A percentile compares a stretch with the other conserved stretches of the same genome.
phyloP scores from a whole-genome alignment of 768 basidiomycete species.

The Agrocybe pediades region DNA sequence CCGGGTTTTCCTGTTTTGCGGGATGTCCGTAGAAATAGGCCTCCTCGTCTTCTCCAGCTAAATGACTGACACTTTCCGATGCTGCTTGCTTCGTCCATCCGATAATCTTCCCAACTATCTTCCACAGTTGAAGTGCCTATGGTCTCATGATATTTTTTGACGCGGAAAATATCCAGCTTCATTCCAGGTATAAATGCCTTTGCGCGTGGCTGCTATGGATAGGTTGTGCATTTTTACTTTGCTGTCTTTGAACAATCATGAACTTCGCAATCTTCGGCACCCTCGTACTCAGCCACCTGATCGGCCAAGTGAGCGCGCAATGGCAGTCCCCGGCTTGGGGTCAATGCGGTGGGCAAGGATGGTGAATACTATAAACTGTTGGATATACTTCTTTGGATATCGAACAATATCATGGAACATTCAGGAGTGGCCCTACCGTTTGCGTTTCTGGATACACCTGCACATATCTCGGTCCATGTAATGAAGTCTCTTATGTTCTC shows the following conservation, averaged over 20 bases:
- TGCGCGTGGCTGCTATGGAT: neutral
- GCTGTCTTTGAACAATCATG: neutral
- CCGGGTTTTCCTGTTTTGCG: too few species aligned
- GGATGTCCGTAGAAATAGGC: neutral
- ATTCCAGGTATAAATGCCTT: slow-evolving; percentile 8
- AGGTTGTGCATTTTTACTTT: neutral
- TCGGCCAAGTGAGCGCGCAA: slow-evolving; percentile 30
- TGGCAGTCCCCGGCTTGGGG: slow-evolving; percentile 41
- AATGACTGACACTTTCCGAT: neutral
- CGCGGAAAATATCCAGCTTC: slow-evolving; percentile 23
- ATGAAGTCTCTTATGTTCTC: slow-evolving; percentile 4
- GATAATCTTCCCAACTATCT: slow-evolving; percentile 11
- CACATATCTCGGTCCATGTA: slow-evolving; percentile 41
- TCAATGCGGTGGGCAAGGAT: slow-evolving; percentile 45
- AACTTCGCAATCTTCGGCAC: slow-evolving; percentile 12
- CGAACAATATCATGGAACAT: neutral
- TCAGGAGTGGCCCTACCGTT: slow-evolving; percentile 43
- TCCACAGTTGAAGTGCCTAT: slow-evolving; percentile 1
- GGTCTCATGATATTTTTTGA: slow-evolving; percentile 10
- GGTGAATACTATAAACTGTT: slow-evolving; percentile 23
- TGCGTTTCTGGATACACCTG: slow-evolving; percentile 47
- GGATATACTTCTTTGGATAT: neutral
- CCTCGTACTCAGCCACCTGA: slow-evolving; percentile 13
- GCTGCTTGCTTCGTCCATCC: neutral
- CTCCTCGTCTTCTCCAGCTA: neutral